These are phyloP conservation scores for Psilocybe sp. DNA, from an alignment of 768 basidiomycete genomes.

Conservation along the genomic window DNA sequence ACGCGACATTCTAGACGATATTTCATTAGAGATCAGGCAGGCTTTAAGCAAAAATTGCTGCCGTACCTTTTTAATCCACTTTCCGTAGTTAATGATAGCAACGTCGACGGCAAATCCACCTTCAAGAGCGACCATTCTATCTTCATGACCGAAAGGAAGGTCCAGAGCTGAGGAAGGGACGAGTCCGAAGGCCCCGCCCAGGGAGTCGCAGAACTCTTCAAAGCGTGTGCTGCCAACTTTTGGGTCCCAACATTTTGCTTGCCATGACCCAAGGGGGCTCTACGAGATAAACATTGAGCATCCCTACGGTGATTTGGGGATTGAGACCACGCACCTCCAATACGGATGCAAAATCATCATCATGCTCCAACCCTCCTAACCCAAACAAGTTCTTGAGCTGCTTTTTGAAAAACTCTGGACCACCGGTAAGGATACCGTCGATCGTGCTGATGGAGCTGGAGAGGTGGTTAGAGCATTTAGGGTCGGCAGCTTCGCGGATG, in stretches of 20 bases:
- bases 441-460: constrained; percentile 56
- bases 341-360: constrained; percentile 76
- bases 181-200: constrained; percentile 44
- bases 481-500: constrained; percentile 66
- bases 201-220: constrained; percentile 62
- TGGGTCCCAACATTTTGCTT: constrained; percentile 87
- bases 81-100: constrained; percentile 68
- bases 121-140: constrained; percentile 44
- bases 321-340: constrained; percentile 48
- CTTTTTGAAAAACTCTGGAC: constrained; percentile 35
- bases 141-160: constrained; percentile 46
- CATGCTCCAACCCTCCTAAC: constrained; percentile 59
- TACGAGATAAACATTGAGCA: constrained; percentile 20
- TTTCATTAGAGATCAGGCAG: neutral
- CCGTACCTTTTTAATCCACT: constrained; percentile 69
- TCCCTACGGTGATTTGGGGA: neutral
- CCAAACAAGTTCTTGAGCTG: constrained; percentile 78
- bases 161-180: constrained; percentile 24
- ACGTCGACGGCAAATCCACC: constrained; percentile 52
- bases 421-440: constrained; percentile 55
- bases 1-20: constrained; percentile 45
- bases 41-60: neutral
- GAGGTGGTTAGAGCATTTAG: constrained; percentile 56
- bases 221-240: constrained; percentile 58
- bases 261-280: constrained; percentile 72